Evolutionary conservation across 495 filamentous ascomycete genomes (phyloP).

Genomic region (Aspergillus nanangensis): DNA sequence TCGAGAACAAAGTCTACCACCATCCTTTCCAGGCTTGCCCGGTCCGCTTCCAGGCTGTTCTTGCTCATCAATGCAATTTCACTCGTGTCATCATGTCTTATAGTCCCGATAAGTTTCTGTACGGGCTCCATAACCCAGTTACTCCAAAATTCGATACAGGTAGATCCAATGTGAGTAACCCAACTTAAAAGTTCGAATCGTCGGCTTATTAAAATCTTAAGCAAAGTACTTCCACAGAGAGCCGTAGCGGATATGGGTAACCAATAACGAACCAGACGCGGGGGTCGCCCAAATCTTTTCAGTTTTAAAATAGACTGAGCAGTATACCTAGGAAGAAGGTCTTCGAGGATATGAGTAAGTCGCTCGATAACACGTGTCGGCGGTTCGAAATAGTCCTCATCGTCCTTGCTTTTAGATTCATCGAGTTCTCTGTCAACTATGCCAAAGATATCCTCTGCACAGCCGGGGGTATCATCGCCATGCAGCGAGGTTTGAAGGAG

Average conservation of each 20-base stretch:
- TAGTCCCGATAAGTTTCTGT: conserved; percentile 80
- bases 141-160: conserved; percentile 80
- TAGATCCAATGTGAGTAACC: conserved; percentile 70
- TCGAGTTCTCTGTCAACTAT: conserved; percentile 58
- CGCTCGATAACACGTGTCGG: conserved; percentile 61
- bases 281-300: conserved; percentile 65
- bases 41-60: conserved; percentile 80
- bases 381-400: conserved; percentile 24
- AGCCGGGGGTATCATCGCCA: conserved; percentile 59
- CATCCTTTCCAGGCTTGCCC: conserved; percentile 92
- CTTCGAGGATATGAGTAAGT: conserved; percentile 59
- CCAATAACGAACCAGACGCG: conserved; percentile 81
- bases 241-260: conserved; percentile 57
- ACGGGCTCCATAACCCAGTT: conserved; percentile 93
- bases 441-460: conserved; percentile 68
- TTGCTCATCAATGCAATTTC: conserved; percentile 96
- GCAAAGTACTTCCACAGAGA: conserved; percentile 73
- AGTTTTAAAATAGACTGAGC: conserved; percentile 44
- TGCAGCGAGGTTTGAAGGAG: no score
- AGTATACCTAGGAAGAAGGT: conserved; percentile 56
- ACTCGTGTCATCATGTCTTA: conserved; percentile 82
- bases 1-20: conserved; percentile 91
- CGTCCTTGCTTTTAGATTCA: conserved; percentile 25
- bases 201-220: conserved; percentile 67
- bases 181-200: conserved; percentile 70